A percentile compares a stretch with the other conserved stretches of the same genome.
phyloP scores from a whole-genome alignment of 306 rosid genomes.

The Dryas octopetala region DNA sequence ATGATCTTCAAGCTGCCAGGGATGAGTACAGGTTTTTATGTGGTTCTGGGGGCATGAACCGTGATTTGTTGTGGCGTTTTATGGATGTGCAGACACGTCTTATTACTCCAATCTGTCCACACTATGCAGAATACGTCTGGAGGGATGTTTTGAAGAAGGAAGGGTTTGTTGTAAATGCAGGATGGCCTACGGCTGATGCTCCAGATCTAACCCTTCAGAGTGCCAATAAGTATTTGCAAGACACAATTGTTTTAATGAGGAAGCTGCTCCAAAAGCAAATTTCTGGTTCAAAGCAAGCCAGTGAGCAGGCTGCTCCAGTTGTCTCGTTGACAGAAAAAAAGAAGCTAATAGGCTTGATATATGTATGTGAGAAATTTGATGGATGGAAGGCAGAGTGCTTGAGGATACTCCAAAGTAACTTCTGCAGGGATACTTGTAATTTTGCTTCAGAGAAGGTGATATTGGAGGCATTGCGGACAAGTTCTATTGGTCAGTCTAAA shows the following conservation, averaged over 20 bases:
- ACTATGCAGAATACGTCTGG: conserved; percentile 87
- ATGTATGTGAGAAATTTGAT: conserved; percentile 73
- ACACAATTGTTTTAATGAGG: conserved; percentile 73
- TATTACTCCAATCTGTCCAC: conserved; percentile 86
- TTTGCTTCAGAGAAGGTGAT: conserved; percentile 63
- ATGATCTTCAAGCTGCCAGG: conserved; percentile 86
- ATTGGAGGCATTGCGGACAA: conserved; percentile 53
- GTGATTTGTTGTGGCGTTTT: conserved; percentile 64
- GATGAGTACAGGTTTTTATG: conserved; percentile 89
- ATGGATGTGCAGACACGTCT: conserved; percentile 96
- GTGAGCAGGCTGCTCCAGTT: conserved; percentile 61
- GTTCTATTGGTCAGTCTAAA: conserved; percentile 59
- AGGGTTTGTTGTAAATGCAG: conserved; percentile 80
- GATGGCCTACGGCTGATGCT: conserved; percentile 79
- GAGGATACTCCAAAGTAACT: conserved; percentile 57
- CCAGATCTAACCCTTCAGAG: conserved; percentile 72
- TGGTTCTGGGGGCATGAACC: conserved; percentile 71
- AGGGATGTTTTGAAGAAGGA: conserved; percentile 74
- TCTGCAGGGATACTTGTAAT: conserved; percentile 38
- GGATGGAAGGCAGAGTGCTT: conserved; percentile 94
- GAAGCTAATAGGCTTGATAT: conserved; percentile 58
- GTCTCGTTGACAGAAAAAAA: conserved; percentile 36
- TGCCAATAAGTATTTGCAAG: conserved; percentile 84
- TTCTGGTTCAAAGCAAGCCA: conserved; percentile 64
- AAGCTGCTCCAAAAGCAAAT: conserved; percentile 86